A percentile compares a stretch with the other conserved stretches of the same genome.
These are phyloP conservation scores for Monosporascus sp. DNA, from an alignment of 2,329 filamentous ascomycete genomes.

Conservation along the genomic window DNA sequence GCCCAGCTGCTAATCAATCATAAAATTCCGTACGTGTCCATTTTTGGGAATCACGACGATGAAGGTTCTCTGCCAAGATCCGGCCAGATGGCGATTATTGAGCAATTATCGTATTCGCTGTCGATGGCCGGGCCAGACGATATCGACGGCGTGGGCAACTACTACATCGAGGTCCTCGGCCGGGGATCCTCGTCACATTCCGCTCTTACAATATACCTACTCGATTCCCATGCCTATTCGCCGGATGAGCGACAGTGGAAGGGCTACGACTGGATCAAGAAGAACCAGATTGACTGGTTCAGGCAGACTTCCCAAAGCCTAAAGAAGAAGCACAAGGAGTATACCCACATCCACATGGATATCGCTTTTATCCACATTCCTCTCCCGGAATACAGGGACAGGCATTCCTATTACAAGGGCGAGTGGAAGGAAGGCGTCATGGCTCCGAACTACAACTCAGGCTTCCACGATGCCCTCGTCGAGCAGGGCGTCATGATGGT, in stretches of 20 bases:
- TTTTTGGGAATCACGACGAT: conserved; percentile 97
- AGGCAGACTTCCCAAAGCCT: conserved; percentile 67
- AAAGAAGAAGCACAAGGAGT: conserved; percentile 73
- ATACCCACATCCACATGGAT: conserved; percentile 89
- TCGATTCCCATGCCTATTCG: conserved; percentile 89
- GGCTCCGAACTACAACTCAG: conserved; percentile 81
- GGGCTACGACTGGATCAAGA: conserved; percentile 98
- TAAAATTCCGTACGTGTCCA: conserved; percentile 86
- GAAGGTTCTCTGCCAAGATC: conserved; percentile 74
- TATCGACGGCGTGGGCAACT: conserved; percentile 90
- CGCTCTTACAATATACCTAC: conserved; percentile 86
- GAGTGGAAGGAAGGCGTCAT: conserved; percentile 79
- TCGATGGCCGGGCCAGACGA: conserved; percentile 77
- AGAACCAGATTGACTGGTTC: conserved; percentile 93
- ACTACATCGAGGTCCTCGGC: conserved; percentile 83
- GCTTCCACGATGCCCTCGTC: conserved; percentile 86
- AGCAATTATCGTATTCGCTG: conserved; percentile 83
- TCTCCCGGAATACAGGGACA: conserved; percentile 75
- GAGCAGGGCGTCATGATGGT: conserved; percentile 82
- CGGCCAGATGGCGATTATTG: conserved; percentile 78
- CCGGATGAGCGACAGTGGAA: conserved; percentile 81
- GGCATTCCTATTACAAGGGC: conserved; percentile 57
- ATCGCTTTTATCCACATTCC: conserved; percentile 98
- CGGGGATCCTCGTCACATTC: conserved; percentile 76
- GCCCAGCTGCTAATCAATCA: conserved; percentile 77